phyloP scores from a whole-genome alignment of 805 yeast genomes.

The Blastobotrys muscicola region DNA sequence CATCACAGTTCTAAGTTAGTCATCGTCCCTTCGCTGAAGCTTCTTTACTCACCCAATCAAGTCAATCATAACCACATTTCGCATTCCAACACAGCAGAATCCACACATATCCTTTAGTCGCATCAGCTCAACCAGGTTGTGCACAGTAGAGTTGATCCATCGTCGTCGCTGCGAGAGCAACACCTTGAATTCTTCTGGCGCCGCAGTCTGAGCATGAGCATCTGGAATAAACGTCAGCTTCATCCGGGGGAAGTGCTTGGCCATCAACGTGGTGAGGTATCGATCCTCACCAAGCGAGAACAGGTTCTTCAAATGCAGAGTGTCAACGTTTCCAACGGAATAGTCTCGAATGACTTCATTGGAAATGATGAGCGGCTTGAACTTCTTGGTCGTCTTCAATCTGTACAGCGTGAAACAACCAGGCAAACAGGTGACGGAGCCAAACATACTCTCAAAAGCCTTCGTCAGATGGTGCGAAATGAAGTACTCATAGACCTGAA shows the following conservation, averaged over 20 bases:
- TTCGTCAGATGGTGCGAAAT: constrained; percentile 56
- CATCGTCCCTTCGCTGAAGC: constrained; percentile 46
- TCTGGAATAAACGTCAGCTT: constrained; percentile 46
- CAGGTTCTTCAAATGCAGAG: constrained; percentile 51
- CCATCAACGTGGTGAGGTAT: constrained; percentile 47
- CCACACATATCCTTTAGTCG: constrained; percentile 52
- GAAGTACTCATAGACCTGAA: constrained; percentile 56
- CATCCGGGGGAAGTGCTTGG: constrained; percentile 47
- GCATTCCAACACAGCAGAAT: constrained; percentile 51
- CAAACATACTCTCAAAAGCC: constrained; percentile 53
- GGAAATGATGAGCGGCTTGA: constrained; percentile 49
- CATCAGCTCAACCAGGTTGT: constrained; percentile 49
- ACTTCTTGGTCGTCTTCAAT: constrained; percentile 35
- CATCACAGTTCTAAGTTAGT: constrained; percentile 39
- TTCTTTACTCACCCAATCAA: constrained; percentile 49
- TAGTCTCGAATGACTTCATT: constrained; percentile 52
- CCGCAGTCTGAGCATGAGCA: constrained; percentile 49
- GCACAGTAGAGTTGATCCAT: constrained; percentile 61
- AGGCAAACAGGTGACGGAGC: constrained; percentile 56
- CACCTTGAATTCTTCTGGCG: constrained; percentile 43
- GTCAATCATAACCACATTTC: constrained; percentile 48
- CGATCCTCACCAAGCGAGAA: constrained; percentile 57
- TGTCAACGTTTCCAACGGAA: constrained; percentile 45
- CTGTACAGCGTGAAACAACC: constrained; percentile 58
- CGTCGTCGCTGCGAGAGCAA: constrained; percentile 51